Conservation (phyloP, 345 rosid genomes). For the Dipteronia dyeriana region DNA sequence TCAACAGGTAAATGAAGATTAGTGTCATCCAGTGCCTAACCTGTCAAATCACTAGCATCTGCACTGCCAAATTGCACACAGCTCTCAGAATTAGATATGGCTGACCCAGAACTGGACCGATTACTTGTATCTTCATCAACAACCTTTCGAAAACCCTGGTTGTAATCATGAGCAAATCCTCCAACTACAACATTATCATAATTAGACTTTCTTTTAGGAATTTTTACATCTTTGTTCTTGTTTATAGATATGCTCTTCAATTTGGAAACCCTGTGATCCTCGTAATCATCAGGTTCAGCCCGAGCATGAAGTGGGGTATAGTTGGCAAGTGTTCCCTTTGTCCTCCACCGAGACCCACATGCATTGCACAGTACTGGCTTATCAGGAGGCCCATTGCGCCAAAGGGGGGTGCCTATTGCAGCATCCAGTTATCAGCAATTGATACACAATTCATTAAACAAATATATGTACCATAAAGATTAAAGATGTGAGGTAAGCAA, state of each 20-base stretch:
- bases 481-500: background rate
- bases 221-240: slow-evolving; percentile 64
- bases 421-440: slow-evolving; percentile 23
- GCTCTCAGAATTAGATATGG: slow-evolving; percentile 93
- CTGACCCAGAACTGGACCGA: slow-evolving; percentile 96
- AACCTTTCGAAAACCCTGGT: slow-evolving; percentile 50
- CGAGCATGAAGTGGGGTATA: slow-evolving; percentile 84
- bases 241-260: slow-evolving; percentile 54
- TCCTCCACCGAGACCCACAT: slow-evolving; percentile 96
- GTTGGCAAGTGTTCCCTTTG: slow-evolving; percentile 82
- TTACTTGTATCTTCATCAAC: slow-evolving; percentile 87
- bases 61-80: slow-evolving; percentile 82
- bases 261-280: slow-evolving; percentile 59
- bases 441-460: slow-evolving; percentile 4
- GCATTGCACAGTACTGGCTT: slow-evolving; percentile 99
- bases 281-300: slow-evolving; percentile 61
- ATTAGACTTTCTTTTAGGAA: slow-evolving; percentile 73
- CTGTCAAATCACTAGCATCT: slow-evolving; percentile 92
- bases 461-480: background rate
- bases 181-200: slow-evolving; percentile 45
- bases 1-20: background rate
- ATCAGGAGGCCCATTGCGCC: slow-evolving; percentile 99
- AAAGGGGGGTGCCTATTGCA: slow-evolving; percentile 83
- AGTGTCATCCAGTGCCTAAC: slow-evolving; percentile 35
- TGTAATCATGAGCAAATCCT: slow-evolving; percentile 47